Percentiles rank a stretch among this genome's conserved stretches.
These are phyloP conservation scores for Cercospora berteroae DNA, from an alignment of 2,329 filamentous ascomycete genomes.

Conservation along the genomic window DNA sequence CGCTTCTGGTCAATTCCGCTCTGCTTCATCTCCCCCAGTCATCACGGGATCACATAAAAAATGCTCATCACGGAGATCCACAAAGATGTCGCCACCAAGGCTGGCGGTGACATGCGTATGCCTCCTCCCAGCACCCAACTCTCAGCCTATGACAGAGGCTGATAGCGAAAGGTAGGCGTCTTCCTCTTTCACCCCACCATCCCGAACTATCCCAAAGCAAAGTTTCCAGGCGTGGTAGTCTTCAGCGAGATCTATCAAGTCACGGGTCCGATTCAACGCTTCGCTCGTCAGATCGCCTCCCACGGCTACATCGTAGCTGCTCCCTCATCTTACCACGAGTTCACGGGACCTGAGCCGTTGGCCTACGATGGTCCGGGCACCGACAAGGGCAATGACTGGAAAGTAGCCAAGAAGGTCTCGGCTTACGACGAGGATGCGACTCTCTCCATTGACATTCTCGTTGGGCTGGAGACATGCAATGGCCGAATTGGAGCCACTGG, in stretches of 20 bases:
- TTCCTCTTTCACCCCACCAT: conserved; percentile 86
- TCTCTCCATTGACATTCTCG: conserved; percentile 44
- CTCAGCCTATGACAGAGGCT: conserved; percentile 27
- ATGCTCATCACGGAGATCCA: conserved; percentile 62
- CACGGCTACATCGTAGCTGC: conserved; percentile 93
- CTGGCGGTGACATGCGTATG: conserved; percentile 60
- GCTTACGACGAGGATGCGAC: conserved; percentile 70
- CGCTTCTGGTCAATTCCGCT: not conserved
- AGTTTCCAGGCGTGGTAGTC: conserved; percentile 81
- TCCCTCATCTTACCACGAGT: conserved; percentile 90
- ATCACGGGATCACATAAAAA: conserved; percentile 23
- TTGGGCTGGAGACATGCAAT: conserved; percentile 54
- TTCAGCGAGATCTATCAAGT: conserved; percentile 94
- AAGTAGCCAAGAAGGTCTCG: conserved; percentile 72
- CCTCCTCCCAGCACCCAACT: not conserved
- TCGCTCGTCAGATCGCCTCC: conserved; percentile 85
- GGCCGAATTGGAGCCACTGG: conserved; percentile 57
- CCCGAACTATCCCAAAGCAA: conserved; percentile 81
- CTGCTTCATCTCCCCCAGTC: not conserved
- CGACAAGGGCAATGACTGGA: conserved; percentile 82
- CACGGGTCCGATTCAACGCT: conserved; percentile 83
- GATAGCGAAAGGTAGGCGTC: conserved; percentile 60
- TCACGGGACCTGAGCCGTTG: conserved; percentile 77
- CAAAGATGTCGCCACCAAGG: conserved; percentile 59
- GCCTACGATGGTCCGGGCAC: conserved; percentile 86